Evolutionary conservation across 306 rosid species (phyloP), one percentile per base, ranked within the genome.

Genomic region (Prunus salicina): DNA sequence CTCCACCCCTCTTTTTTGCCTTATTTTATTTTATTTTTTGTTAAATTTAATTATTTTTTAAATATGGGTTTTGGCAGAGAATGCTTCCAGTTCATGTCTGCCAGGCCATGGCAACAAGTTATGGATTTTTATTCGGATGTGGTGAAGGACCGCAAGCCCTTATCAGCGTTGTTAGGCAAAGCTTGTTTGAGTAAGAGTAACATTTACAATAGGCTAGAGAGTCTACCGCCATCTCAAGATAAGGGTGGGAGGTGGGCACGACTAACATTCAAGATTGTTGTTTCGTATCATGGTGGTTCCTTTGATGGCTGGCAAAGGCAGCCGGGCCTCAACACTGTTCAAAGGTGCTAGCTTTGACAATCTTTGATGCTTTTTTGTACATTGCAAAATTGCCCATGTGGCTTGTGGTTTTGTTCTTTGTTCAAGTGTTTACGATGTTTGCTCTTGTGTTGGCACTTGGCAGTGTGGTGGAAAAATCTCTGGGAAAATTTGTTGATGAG

Each of bases 231-330:
- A 5, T 67, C 81, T 68, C 67, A 88, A 73, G 87, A 80, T 47
- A 85, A 82, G 72, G 28, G 76, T 57, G 96, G 97, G 81, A 92
- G 96, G 85, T 95, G 98, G 97, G 97, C 96, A 18, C 88, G 98
- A 64, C 19, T 68, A 14, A 95, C 91, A 1, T 92, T 95, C 83
- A 92, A 90, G 86, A 87, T 95, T 66, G 58, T 84, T 76, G 87
- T 92, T 76, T 91, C 96, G 3, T 92, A 92, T 76, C 89, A 90
- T 24, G 98, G 97, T 41, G 83, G 76, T 66, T 92, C 97, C 2
- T 92, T 92, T 87, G 97, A 95, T 76, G 98, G 98, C 38, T 95
- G 98, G 97, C 97, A 95, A 82, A 95, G 84, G 88, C 98, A 95
- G 79, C 98, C 98, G 1, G 91, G 80, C 46, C 84, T 92, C 80